Percentiles rank a stretch among this genome's conserved stretches.
phyloP scores from a whole-genome alignment of 2,329 filamentous ascomycete genomes.

The Arthrobotrys pseudoclavata region DNA sequence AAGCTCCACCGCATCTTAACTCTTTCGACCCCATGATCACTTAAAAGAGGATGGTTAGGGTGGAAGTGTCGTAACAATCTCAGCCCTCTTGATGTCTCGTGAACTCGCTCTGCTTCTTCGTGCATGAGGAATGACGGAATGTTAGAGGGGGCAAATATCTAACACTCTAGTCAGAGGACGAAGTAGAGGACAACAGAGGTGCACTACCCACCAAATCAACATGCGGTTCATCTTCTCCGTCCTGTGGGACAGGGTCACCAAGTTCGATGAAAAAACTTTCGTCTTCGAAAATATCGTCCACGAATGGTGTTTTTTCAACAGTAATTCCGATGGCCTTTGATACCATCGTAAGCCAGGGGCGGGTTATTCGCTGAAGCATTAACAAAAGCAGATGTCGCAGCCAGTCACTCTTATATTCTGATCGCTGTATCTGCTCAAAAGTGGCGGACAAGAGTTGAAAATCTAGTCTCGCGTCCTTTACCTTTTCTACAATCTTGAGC shows the following conservation, averaged over 20 bases:
- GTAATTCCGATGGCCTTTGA: conserved; percentile 49
- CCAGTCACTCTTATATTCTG: conserved; percentile 56
- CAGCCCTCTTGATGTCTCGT: conserved; percentile 83
- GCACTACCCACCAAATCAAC: conserved; percentile 37
- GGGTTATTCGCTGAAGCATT: conserved; percentile 45
- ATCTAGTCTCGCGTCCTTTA: conserved; percentile 70
- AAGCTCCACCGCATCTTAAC: conserved; percentile 63
- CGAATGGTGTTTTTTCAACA: conserved; percentile 23
- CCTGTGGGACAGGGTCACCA: conserved; percentile 29
- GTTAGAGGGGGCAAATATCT: conserved; percentile 73
- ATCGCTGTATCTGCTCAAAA: conserved; percentile 54
- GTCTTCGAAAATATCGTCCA: conserved; percentile 49
- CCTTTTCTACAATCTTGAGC: conserved; percentile 67
- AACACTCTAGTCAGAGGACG: conserved; percentile 6
- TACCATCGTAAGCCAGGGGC: conserved; percentile 56
- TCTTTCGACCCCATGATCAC: conserved; percentile 62
- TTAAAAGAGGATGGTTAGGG: conserved; percentile 74
- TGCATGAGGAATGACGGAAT: conserved; percentile 79
- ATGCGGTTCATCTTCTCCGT: conserved; percentile 48
- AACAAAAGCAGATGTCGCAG: conserved; percentile 47
- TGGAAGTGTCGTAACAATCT: conserved; percentile 79
- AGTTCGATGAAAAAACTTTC: conserved; percentile 55
- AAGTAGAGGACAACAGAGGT: neutral
- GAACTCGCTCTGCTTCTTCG: conserved; percentile 79
- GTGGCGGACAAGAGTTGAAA: conserved; percentile 70